Percentiles rank a stretch among this genome's conserved stretches.
These are phyloP conservation scores for Acacia melanoxylon DNA, from an alignment of 306 rosid species.

Conservation along the genomic window DNA sequence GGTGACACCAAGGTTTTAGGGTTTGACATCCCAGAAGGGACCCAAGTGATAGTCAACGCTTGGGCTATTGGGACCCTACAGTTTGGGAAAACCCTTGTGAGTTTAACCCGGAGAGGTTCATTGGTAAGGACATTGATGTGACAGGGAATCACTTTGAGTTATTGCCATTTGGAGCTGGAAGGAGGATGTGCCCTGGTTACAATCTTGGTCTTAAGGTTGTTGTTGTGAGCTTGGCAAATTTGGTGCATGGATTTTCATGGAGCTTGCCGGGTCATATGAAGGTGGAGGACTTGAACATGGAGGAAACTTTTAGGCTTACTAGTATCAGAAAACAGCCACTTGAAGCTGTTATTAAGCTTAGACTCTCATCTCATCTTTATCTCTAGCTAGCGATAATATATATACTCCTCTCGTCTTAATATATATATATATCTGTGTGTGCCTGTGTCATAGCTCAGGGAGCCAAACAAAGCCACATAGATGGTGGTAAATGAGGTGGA, in stretches of 20 bases:
- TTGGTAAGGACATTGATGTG: background rate
- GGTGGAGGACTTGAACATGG: background rate
- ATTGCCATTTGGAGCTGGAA: background rate
- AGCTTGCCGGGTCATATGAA: constrained; percentile 30
- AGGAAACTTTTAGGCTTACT: background rate
- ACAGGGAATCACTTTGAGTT: background rate
- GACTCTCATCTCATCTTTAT: too few relatives aligned
- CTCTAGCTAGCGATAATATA: too few relatives aligned
- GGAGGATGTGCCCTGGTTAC: too few relatives aligned
- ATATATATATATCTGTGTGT: too few relatives aligned
- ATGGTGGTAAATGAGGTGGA: too few relatives aligned
- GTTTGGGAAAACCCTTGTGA: background rate
- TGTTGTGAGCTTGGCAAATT: too few relatives aligned
- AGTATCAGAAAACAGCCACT: background rate
- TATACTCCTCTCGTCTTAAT: too few relatives aligned
- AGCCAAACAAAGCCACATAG: too few relatives aligned
- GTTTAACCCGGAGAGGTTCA: background rate
- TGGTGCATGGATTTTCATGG: constrained; percentile 12
- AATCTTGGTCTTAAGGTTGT: too few relatives aligned
- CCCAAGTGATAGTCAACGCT: background rate
- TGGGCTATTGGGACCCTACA: background rate
- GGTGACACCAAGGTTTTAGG: background rate
- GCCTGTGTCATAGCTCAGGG: too few relatives aligned
- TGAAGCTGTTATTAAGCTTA: background rate
- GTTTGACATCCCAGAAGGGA: background rate